Base-by-base conservation (phyloP, 139 green algal genomes). In the Coccomyxa sp. region DNA sequence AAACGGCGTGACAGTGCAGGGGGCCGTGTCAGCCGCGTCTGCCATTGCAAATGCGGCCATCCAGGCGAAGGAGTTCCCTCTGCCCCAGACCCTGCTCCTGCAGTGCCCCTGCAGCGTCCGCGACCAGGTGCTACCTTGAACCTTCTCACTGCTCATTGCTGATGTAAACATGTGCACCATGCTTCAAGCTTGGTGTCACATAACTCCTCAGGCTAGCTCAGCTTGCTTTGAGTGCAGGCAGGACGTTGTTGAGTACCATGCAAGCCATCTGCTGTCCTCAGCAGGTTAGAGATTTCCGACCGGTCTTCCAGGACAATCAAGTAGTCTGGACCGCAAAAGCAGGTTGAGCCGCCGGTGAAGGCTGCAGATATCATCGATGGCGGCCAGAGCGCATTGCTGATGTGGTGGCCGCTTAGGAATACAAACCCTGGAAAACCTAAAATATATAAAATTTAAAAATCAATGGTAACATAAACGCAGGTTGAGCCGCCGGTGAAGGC, bases 51-150 rank as follows among this genome's bases (percentile, higher is more conserved):
- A 79, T 31, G 83, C 83, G 13, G 32, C 14, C 18, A 75, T 51
- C 13, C 79, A 87, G 58, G 68, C 79, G 23, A 16, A 13, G 13
- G 23, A 58, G 25, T 67, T 82, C 59, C 79, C 83, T 13, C 79
- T 87, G 58, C 83, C 83, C 17, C 83, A 87, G 71, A 84, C 58
- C 30, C 45, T 84, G 4, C 83, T 87, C 15, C 27, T 87, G 79
- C 83, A 87, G 71, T 68, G 67, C 27, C 83, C 79, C 0, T 25
- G 77, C 58, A 77, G 79, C 30, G 58, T 86, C 77, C 67, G 83
- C 51, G 60, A 79, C 27, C 83, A 86, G 83, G 83, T 77, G 25
- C 28, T 63, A 25, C 51, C 16, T 18, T n/a, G 25, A 58, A n/a
- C n/a, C 7, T 82, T 27, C 71, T 74, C 4, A 16, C 11, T 30